A percentile compares a stretch with the other conserved stretches of the same genome.
Evolutionary conservation across 176 grass and related monocot genomes (phyloP).

Genomic region (Avena atlantica): DNA sequence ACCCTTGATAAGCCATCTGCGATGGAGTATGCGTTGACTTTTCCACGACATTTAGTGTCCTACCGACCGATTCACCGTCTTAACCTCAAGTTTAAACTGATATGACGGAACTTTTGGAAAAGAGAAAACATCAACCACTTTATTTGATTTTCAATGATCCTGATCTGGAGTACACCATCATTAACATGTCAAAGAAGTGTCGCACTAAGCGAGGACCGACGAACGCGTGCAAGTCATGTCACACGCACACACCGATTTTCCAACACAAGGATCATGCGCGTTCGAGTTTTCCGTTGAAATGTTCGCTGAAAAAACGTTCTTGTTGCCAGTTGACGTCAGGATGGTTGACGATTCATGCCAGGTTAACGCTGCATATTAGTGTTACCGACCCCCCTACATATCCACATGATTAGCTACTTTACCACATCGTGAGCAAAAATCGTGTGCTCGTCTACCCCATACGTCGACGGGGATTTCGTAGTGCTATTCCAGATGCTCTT

Average conservation of each 20-base stretch:
- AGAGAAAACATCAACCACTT: not conserved
- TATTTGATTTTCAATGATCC: conserved; percentile 13
- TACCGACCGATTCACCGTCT: not conserved
- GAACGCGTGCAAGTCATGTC: conserved; percentile 7
- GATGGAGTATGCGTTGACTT: no score
- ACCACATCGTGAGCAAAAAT: not conserved
- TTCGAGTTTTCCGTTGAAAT: conserved; percentile 23
- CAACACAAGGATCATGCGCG: conserved; percentile 25
- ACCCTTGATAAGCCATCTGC: no score
- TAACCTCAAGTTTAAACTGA: not conserved
- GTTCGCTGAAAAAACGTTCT: not conserved
- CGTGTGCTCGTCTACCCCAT: not conserved
- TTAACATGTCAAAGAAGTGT: conserved; percentile 33
- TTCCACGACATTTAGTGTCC: not conserved
- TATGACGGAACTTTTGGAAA: conserved; percentile 21
- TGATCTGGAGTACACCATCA: conserved; percentile 10
- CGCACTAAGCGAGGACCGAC: conserved; percentile 34
- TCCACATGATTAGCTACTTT: not conserved
- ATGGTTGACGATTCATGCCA: not conserved
- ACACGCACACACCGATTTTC: not conserved
- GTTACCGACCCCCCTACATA: no score
- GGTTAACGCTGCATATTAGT: no score
- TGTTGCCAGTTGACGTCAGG: not conserved
- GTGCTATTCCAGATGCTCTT: conserved; percentile 17
- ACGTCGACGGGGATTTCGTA: not conserved